Percentiles rank a stretch among this genome's conserved stretches.
Evolutionary conservation across 192 early-diverging fungal species (phyloP).

Genomic region (Podila verticillata): DNA sequence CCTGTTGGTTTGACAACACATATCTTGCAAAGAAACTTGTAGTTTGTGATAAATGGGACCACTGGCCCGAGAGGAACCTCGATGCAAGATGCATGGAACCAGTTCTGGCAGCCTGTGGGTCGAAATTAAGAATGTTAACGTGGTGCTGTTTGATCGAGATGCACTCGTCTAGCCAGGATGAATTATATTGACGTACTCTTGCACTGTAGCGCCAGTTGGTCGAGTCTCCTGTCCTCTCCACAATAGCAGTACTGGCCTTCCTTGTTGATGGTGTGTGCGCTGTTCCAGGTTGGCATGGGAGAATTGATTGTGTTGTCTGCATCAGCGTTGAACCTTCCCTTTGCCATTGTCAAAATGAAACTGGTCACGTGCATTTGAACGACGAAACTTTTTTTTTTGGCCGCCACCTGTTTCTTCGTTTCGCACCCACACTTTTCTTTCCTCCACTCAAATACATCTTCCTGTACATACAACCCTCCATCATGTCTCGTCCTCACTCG

Average conservation of each 20-base stretch:
- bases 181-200: slow-evolving; percentile 4
- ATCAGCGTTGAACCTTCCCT: not conserved
- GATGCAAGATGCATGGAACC: slow-evolving; percentile 71
- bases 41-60: slow-evolving; percentile 71
- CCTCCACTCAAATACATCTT: not conserved
- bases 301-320: not conserved
- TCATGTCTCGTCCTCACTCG: not conserved
- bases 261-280: slow-evolving; percentile 65
- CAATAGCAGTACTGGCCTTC: slow-evolving; percentile 78
- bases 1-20: slow-evolving; percentile 54
- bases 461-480: not conserved
- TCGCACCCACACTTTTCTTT: not conserved
- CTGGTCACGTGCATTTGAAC: not conserved
- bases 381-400: not conserved
- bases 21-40: slow-evolving; percentile 62
- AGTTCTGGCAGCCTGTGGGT: slow-evolving; percentile 64
- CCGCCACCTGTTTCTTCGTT: not conserved
- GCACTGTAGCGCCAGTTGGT: slow-evolving; percentile 67
- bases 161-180: not conserved
- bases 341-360: not conserved
- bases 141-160: too few relatives aligned
- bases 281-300: slow-evolving; percentile 60
- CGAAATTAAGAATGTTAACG: not conserved
- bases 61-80: slow-evolving; percentile 51
- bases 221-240: slow-evolving; percentile 65